Conservation (phyloP, 306 rosid genomes). For the Pterocarpus macrocarpus region DNA sequence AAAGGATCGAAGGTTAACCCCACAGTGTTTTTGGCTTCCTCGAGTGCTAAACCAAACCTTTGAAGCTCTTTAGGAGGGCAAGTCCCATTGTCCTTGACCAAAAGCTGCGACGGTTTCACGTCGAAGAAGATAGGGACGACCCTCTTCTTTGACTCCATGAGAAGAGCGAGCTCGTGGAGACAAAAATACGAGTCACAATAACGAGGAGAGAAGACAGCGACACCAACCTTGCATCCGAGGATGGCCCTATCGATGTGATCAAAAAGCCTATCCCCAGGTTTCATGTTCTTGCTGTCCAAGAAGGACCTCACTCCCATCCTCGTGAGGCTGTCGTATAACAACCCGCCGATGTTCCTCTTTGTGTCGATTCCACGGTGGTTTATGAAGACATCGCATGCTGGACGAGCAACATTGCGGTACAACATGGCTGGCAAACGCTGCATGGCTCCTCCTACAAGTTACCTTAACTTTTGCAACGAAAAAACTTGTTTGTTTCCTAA, state of each 20-base stretch:
- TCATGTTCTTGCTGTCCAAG: constrained; percentile 86
- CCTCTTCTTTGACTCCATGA: constrained; percentile 71
- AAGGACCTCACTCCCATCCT: constrained; percentile 54
- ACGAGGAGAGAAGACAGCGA: constrained; percentile 81
- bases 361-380: constrained; percentile 93
- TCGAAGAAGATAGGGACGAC: constrained; percentile 78
- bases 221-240: constrained; percentile 64
- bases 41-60: constrained; percentile 65
- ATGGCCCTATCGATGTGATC: constrained; percentile 72
- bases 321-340: constrained; percentile 61
- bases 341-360: constrained; percentile 71
- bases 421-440: constrained; percentile 54
- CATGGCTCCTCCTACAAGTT: constrained; percentile 68
- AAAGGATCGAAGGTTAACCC: constrained; percentile 80
- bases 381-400: constrained; percentile 73
- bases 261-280: constrained; percentile 75
- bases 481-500: not conserved
- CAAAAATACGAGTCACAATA: constrained; percentile 84
- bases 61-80: constrained; percentile 54
- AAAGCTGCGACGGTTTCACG: constrained; percentile 81
- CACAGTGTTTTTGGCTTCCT: constrained; percentile 81
- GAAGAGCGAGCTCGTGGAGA: constrained; percentile 81
- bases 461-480: not conserved
- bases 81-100: constrained; percentile 56
- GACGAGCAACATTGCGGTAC: constrained; percentile 34